Evolutionary conservation across 495 filamentous ascomycete genomes (phyloP).

Genomic region (Jackrogersella multiformis): DNA sequence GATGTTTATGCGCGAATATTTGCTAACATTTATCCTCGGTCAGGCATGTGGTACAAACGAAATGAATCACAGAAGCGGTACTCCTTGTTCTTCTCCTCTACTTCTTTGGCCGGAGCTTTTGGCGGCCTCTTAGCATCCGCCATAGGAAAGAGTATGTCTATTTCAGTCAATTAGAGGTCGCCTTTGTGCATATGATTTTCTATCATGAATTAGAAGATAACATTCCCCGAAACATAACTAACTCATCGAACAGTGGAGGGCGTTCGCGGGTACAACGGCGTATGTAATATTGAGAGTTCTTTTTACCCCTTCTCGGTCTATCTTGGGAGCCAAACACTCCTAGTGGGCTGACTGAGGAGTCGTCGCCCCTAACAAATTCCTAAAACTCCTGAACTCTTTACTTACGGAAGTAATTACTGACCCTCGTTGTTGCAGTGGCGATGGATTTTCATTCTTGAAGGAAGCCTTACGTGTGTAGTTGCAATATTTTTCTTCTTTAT

Average conservation of each 20-base stretch:
- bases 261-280: slow-evolving; percentile 72
- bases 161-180: not conserved
- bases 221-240: slow-evolving; percentile 9
- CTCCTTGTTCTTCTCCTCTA: slow-evolving; percentile 87
- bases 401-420: no score
- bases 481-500: slow-evolving; percentile 79
- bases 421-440: no score
- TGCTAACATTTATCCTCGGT: slow-evolving; percentile 20
- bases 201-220: not conserved
- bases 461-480: slow-evolving; percentile 75
- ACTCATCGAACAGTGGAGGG: slow-evolving; percentile 59
- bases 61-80: slow-evolving; percentile 88
- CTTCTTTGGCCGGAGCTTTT: slow-evolving; percentile 85
- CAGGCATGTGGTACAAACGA: slow-evolving; percentile 88
- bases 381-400: no score
- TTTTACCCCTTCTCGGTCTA: no score
- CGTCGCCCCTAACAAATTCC: no score
- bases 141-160: slow-evolving; percentile 72
- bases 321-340: no score
- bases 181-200: not conserved
- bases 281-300: no score
- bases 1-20: not conserved
- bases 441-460: slow-evolving; percentile 83
- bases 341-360: no score
- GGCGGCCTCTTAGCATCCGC: slow-evolving; percentile 83